Evolutionary conservation across 176 grass and related monocot genomes (phyloP).

Genomic region (Oryza officinalis): DNA sequence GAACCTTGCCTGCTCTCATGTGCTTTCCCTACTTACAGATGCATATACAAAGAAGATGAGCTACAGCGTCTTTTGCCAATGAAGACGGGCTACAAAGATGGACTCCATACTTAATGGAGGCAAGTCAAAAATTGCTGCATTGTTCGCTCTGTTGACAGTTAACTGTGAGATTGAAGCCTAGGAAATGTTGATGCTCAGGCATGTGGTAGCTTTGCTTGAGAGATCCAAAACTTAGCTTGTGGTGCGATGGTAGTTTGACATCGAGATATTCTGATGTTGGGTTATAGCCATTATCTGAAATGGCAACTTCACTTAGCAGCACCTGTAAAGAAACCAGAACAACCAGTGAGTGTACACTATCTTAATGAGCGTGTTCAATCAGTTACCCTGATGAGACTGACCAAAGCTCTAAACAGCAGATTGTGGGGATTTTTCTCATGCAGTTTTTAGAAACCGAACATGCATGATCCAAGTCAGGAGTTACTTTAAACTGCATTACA

Average conservation of each 20-base stretch:
- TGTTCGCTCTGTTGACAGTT: constrained; percentile 23
- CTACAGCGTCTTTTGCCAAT: background rate
- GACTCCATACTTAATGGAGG: constrained; percentile 8
- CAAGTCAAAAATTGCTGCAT: constrained; percentile 28
- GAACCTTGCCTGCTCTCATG: constrained; percentile 28
- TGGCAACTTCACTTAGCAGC: constrained; percentile 9
- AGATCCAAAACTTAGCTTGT: background rate
- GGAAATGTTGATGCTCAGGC: background rate
- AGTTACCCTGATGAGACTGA: background rate
- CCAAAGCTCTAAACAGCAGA: background rate
- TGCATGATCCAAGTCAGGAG: background rate
- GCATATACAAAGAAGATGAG: constrained; percentile 18
- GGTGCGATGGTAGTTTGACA: constrained; percentile 14
- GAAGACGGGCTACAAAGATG: constrained; percentile 16
- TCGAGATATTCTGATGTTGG: constrained; percentile 16
- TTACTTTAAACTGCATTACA: background rate
- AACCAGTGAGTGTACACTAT: constrained; percentile 22
- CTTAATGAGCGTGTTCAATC: background rate
- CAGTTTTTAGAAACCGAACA: background rate
- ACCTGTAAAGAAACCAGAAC: constrained; percentile 18
- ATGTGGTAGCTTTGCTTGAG: background rate
- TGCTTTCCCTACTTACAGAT: constrained; percentile 40
- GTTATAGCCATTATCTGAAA: constrained; percentile 25
- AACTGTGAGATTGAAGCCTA: background rate
- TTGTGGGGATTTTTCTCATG: background rate